A percentile compares a stretch with the other conserved stretches of the same genome.
Conservation (phyloP, 805 yeast species). For the Wickerhamomyces alni region DNA sequence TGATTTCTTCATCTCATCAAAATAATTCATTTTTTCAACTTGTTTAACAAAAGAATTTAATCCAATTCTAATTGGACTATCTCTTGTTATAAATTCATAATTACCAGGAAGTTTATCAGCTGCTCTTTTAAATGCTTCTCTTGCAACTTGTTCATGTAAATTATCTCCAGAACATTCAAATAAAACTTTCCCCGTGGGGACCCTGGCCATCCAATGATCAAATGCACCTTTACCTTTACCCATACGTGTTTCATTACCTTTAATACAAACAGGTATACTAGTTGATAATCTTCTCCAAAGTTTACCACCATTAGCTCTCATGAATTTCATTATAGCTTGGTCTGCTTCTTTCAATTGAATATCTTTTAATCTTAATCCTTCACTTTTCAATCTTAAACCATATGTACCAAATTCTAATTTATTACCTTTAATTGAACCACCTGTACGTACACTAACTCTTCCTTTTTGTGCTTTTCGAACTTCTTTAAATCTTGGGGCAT, state of each 20-base stretch:
- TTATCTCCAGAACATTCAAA: slow-evolving; percentile 75
- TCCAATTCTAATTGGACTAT: slow-evolving; percentile 67
- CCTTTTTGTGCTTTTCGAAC: slow-evolving; percentile 82
- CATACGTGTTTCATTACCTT: slow-evolving; percentile 99
- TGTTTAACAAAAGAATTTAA: slow-evolving; percentile 44
- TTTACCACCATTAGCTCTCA: slow-evolving; percentile 71
- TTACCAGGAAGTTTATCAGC: slow-evolving; percentile 89
- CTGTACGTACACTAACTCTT: slow-evolving; percentile 87
- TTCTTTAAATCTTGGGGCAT: slow-evolving; percentile 25
- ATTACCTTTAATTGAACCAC: slow-evolving; percentile 90
- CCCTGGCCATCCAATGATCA: slow-evolving; percentile 95
- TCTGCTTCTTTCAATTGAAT: slow-evolving; percentile 90
- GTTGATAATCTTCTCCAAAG: slow-evolving; percentile 79
- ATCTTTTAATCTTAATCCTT: slow-evolving; percentile 81
- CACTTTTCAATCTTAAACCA: slow-evolving; percentile 85
- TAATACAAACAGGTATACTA: slow-evolving; percentile 85
- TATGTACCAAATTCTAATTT: slow-evolving; percentile 73
- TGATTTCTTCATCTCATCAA: slow-evolving; percentile 43
- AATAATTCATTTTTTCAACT: slow-evolving; percentile 44
- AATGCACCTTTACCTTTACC: slow-evolving; percentile 99
- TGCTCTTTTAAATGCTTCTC: slow-evolving; percentile 86
- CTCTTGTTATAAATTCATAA: slow-evolving; percentile 72
- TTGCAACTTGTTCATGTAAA: slow-evolving; percentile 84
- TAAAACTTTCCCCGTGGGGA: slow-evolving; percentile 89
- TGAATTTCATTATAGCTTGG: slow-evolving; percentile 72